phyloP scores from a whole-genome alignment of 139 green algal genomes.

The Chlorella vulgaris region DNA sequence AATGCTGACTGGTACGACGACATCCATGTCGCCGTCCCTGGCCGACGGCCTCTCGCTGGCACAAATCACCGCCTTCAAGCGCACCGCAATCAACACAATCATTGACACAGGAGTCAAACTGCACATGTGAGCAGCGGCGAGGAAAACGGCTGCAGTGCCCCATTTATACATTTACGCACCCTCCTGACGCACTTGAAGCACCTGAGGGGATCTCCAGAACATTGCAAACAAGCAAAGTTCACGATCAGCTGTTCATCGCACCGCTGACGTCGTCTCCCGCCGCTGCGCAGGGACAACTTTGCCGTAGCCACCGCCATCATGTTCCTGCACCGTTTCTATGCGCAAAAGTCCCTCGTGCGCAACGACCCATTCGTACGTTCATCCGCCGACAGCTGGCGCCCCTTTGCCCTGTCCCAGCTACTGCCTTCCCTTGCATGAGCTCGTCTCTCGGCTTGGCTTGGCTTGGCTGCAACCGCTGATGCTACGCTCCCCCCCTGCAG shows the following conservation, averaged over 20 bases:
- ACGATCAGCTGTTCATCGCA: not conserved
- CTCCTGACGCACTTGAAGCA: not conserved
- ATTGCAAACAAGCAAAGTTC: not conserved
- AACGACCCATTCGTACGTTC: conserved; percentile 73
- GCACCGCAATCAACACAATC: conserved; percentile 36
- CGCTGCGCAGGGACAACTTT: conserved; percentile 35
- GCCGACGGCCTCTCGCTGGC: conserved; percentile 34
- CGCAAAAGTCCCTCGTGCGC: conserved; percentile 59
- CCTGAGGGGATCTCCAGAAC: not conserved
- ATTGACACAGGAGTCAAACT: conserved; percentile 20
- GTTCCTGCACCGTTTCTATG: conserved; percentile 77
- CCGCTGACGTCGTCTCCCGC: not conserved
- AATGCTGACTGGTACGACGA: not conserved
- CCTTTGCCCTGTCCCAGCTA: no score
- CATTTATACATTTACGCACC: not conserved
- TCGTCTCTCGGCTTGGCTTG: not conserved
- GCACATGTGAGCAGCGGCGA: conserved; percentile 35
- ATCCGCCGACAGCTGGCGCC: not conserved
- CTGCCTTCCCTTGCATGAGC: no score
- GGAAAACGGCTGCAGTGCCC: not conserved
- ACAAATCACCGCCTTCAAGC: conserved; percentile 26
- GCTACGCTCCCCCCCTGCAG: no score
- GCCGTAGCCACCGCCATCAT: conserved; percentile 55
- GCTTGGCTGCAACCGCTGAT: no score
- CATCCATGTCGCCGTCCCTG: conserved; percentile 4